phyloP scores from a whole-genome alignment of 2,329 filamentous ascomycete species.

The Colletotrichum lini region DNA sequence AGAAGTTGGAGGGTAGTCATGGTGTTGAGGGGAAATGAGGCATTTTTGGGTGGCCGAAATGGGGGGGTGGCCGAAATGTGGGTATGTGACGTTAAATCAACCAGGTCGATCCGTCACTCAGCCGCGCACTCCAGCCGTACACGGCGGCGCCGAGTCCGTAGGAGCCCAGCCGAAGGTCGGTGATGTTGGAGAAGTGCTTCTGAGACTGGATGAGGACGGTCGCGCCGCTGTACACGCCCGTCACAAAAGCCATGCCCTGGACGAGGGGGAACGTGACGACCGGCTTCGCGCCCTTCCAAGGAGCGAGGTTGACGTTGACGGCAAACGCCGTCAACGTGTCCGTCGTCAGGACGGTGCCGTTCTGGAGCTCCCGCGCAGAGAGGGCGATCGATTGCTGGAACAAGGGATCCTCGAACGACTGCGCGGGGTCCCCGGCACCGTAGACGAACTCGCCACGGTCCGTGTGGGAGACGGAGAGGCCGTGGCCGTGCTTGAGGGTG shows the following conservation, averaged over 20 bases:
- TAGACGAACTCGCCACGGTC: conserved; percentile 73
- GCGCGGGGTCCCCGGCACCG: conserved; percentile 76
- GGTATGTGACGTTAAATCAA: no score
- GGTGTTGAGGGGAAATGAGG: no score
- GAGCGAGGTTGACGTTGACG: conserved; percentile 72
- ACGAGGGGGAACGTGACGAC: conserved; percentile 80
- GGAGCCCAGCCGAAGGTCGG: conserved; percentile 48
- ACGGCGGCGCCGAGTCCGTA: conserved; percentile 57
- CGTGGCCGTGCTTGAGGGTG: conserved; percentile 59
- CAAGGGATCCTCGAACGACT: conserved; percentile 47
- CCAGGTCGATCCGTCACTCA: conserved; percentile 21
- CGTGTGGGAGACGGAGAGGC: conserved; percentile 78
- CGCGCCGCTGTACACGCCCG: conserved; percentile 75
- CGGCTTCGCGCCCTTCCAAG: conserved; percentile 59
- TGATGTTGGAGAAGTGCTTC: conserved; percentile 75
- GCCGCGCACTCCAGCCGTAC: conserved; percentile 64
- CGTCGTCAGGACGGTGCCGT: conserved; percentile 64
- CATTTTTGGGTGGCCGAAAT: no score
- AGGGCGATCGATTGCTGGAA: conserved; percentile 79
- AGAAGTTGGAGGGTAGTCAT: no score
- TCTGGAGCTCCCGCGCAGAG: conserved; percentile 77
- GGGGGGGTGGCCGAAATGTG: no score
- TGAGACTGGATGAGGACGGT: conserved; percentile 78
- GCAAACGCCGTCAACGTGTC: conserved; percentile 65
- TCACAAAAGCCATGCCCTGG: conserved; percentile 86